Base-by-base conservation (phyloP, 2,329 filamentous ascomycete genomes). In the Sporothrix brasiliensis region DNA sequence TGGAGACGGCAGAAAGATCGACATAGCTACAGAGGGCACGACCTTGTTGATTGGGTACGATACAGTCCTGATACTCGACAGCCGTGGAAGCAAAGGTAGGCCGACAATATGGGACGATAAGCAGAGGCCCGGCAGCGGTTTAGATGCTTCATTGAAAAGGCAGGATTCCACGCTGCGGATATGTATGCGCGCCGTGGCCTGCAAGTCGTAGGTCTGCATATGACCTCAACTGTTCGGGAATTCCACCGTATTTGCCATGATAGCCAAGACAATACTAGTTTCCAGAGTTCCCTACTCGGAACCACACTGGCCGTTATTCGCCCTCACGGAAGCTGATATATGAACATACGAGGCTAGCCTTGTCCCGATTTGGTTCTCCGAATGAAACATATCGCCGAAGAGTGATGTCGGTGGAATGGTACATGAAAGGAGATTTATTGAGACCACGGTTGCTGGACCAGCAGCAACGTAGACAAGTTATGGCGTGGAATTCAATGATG, bases 261-360 rank as follows among this genome's bases (percentile, higher is more conserved):
- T 27, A 13, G 21, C 30, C 6, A 39, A 21, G 30, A n/a, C 6
- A 19, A n/a, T 13, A 16, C 56, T n/a, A 24, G 27, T 56, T 19
- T 60, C 54, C 34, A 60, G 19, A 16, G 56, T 24, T 16, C 21
- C 56, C 41, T 60, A 60, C 10, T n/a, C 30, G 56, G 56, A 44
- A 34, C 34, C 44, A 21, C 10, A 2, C 10, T 60, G 34, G 14
- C 3, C 34, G 11, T 30, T 34, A 2, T 39, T 60, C 34, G 34
- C n/a, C 34, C n/a, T 14, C 39, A n/a, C n/a, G 9, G 14, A 11
- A 21, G 34, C 2, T 60, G 34, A 3, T 44, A n/a, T 1, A 60
- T 14, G 19, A 24, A 34, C 19, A 60, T 24, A 9, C 19, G 34
- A 60, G 34, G 19, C 34, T 13, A 60, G 56, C 34, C 34, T 61